These are phyloP conservation scores for Chloris gayana DNA, from an alignment of 176 grass and related monocot species.

Conservation along the genomic window DNA sequence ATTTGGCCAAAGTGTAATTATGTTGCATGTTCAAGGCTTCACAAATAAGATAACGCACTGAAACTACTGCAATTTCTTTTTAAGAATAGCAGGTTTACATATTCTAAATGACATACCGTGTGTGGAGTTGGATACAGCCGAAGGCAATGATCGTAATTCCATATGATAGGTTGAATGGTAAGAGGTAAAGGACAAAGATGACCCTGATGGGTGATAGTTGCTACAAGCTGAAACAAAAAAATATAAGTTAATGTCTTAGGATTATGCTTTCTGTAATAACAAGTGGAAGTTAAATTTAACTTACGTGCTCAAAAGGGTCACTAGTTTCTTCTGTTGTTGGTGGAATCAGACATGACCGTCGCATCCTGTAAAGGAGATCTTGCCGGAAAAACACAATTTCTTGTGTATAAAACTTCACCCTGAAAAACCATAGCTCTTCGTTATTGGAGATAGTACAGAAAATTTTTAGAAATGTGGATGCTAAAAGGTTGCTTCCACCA, in stretches of 20 bases:
- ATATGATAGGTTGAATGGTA: slow-evolving; percentile 95
- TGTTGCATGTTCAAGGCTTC: slow-evolving; percentile 15
- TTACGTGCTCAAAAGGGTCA: slow-evolving; percentile 92
- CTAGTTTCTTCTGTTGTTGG: slow-evolving; percentile 86
- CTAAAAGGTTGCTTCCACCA: slow-evolving; percentile 15
- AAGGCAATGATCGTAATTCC: slow-evolving; percentile 98
- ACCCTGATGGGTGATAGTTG: slow-evolving; percentile 95
- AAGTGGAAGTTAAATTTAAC: slow-evolving; percentile 9
- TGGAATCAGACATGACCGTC: slow-evolving; percentile 74
- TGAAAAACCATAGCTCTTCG: slow-evolving; percentile 33
- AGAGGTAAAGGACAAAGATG: slow-evolving; percentile 98
- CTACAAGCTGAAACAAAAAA: slow-evolving; percentile 76
- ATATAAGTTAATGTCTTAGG: slow-evolving; percentile 19
- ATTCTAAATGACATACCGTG: slow-evolving; percentile 58
- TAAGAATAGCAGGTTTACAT: background rate
- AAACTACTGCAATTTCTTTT: background rate
- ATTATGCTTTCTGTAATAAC: background rate
- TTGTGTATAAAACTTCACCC: slow-evolving; percentile 96
- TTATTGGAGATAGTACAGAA: slow-evolving; percentile 36
- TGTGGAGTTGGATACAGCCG: slow-evolving; percentile 92
- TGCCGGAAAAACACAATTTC: slow-evolving; percentile 96
- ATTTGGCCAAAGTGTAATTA: background rate
- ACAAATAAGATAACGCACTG: slow-evolving; percentile 20
- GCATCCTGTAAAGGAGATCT: slow-evolving; percentile 98
- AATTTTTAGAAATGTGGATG: slow-evolving; percentile 13